Evolutionary conservation across 768 basidiomycete species (phyloP).

Genomic region (Vararia minispora): DNA sequence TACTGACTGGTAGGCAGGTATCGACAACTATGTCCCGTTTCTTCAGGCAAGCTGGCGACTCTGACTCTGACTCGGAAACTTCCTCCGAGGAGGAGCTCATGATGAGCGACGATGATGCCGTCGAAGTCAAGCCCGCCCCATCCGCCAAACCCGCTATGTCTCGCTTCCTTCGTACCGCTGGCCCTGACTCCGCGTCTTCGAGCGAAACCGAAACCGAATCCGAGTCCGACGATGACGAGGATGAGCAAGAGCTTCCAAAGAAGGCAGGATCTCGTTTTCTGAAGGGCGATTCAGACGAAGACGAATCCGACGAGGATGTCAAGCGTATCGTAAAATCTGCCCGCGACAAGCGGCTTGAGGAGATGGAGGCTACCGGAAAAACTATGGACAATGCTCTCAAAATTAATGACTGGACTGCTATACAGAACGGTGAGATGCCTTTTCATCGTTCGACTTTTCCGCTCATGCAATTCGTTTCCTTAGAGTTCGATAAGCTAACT

Average conservation of each 20-base stretch:
- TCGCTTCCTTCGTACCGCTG: conserved; percentile 62
- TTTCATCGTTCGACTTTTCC: conserved; percentile 2
- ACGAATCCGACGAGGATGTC: conserved; percentile 57
- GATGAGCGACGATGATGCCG: conserved; percentile 59
- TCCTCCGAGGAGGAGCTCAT: conserved; percentile 55
- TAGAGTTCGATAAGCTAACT: conserved; percentile 93
- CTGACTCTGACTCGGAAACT: conserved; percentile 73
- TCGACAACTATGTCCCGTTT: conserved; percentile 67
- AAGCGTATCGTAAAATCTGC: conserved; percentile 74
- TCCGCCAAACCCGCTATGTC: conserved; percentile 57
- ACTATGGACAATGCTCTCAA: conserved; percentile 89
- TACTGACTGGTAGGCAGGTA: too few species aligned
- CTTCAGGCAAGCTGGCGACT: conserved; percentile 78
- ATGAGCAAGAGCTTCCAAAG: conserved; percentile 25
- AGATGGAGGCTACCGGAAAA: conserved; percentile 90
- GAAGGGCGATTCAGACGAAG: conserved; percentile 36
- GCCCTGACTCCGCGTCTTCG: conserved; percentile 34
- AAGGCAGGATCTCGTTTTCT: conserved; percentile 33
- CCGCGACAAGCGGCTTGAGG: conserved; percentile 82
- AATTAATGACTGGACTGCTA: conserved; percentile 94
- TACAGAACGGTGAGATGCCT: conserved; percentile 61
- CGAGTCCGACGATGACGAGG: conserved; percentile 36
- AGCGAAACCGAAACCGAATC: conserved; percentile 33
- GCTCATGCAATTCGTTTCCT: conserved; percentile 4
- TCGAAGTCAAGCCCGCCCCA: conserved; percentile 32